Evolutionary conservation across 176 grass and related monocot species (phyloP), one percentile per base, ranked within the genome.

Genomic region (Themeda triandra): DNA sequence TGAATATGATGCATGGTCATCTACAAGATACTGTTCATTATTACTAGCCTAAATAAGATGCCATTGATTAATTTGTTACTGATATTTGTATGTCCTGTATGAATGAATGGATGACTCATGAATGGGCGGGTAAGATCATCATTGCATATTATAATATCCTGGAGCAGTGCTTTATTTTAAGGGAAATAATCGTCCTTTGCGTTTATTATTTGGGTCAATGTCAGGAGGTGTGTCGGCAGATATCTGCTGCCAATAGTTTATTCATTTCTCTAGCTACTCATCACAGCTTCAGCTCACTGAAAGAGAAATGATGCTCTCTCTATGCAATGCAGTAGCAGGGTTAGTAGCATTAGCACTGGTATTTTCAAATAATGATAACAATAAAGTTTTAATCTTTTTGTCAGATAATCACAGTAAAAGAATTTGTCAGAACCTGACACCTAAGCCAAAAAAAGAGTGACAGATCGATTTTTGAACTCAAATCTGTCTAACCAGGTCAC

Each of bases 141-240:
- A 60, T 25, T 60, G n/a, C 56, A 60, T 60, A 60, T 51, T 60
- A 60, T 51, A 51, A 19, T 28, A 30, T 64, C 62, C 62, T 64
- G 27, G 56, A 60, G 23, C 56, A 60, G 23, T 25, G 56, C 24
- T 59, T 24, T 59, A 59, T 24, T 59, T 59, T 59, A 59, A 11
- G 8, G 54, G 23, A 59, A 59, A 24, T 58, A 58, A 24, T 21
- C 21, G 54, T 59, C 23, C 54, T 59, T 54, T 24, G 54, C 24
- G 54, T 59, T 60, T 25, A 60, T 60, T 25, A n/a, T 40, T 23
- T 29, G 25, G 40, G 85, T 81, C 62, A 67, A 82, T 87, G 60
- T 23, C 35, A 59, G 27, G 35, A 35, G 63, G 33, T 69, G 63
- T 87, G 79, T 82, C 85, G 79, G 85, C 29, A 37, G 79, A 29